Base-by-base conservation (phyloP, 306 rosid genomes). In the Cajanus cajan region DNA sequence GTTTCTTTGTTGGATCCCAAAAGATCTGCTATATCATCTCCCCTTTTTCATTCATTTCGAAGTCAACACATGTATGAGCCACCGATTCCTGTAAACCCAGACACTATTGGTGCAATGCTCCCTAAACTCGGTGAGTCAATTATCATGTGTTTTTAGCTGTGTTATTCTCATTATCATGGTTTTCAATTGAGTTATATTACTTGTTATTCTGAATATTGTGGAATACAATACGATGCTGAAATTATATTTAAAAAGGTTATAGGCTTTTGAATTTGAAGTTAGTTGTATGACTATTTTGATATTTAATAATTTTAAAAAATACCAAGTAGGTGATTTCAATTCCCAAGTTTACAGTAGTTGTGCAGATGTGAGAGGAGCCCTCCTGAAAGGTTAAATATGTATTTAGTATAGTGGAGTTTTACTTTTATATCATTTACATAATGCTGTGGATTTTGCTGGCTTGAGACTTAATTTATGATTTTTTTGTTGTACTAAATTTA, bases 1-100 rank as follows among this genome's bases (percentile, higher is more conserved):
- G 90, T 96, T 85, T 91, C 99, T 68, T 88, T 96, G 88, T 86
- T 96, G 92, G 99, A 96, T 86, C 97, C 98, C 18, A 91, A 88
- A 86, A 88, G 97, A 87, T 93, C 91, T 24, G 71, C 89, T 8
- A 73, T 88, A 67, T 48, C 89, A 65, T 76, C 96, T 77, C 83
- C 96, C 76, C 83, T 89, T 78, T 96, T 91, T 79, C 94, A 96
- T 85, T 91, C 99, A 64, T 96, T 89, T 82, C 97, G 94, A 65
- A 85, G 87, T 73, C 99, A 96, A 63, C 98, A 90, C 78, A 89
- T 90, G 88, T 96, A 90, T 58, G 99, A 96, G 83, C 80, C 88
- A 63, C 88, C 96, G 58, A 83, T 91, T 73, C 87, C 91, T 51
- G 94, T 91, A 78, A 89, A 90, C 83, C 87, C 91, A 10, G 97